Evolutionary conservation across 345 rosid species (phyloP), one percentile per base, ranked within the genome.

Genomic region (Acer negundo): DNA sequence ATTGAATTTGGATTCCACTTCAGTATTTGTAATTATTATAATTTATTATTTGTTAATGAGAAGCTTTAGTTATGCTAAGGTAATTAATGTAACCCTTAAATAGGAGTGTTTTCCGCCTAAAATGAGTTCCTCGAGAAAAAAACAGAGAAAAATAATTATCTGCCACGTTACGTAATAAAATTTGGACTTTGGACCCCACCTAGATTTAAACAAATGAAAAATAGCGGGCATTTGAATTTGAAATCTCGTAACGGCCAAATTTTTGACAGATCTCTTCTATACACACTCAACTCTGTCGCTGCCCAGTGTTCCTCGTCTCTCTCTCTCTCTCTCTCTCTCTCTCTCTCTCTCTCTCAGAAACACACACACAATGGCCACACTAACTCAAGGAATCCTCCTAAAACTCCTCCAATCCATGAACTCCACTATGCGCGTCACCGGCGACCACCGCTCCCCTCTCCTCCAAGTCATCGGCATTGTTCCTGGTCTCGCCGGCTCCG

Each of bases 401-500:
- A 93, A 92, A 79, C 97, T 95, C 77, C 97, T 95, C 26, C 98
- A 95, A 55, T 85, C 93, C 19, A 96, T 96, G 98, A 91, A 88
- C 85, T 82, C 98, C n/a, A 23, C 83, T 13, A 72, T 87, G 24
- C 94, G 99, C 0, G 93, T 92, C 66, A 88, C 97, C 75, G 97
- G 98, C 28, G 99, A 96, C 84, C 98, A 96, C 92, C 92, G 98
- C 75, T 92, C 93, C 47, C 81, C 99, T n/a, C 91, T 86, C 69
- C 90, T 96, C 68, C 98, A 96, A 80, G 94, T 96, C 77, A 85
- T 91, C 68, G 97, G 97, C 73, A 96, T 96, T 1, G 97, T 96
- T 20, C 99, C 99, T 0, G 97, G 97, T 46, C 95, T 92, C 13
- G 90, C 99, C 22, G 98, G 92, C 17, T 89, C 98, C 70, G 97